Conservation (phyloP, 2,329 filamentous ascomycete species). For the Fusarium denticulatum region DNA sequence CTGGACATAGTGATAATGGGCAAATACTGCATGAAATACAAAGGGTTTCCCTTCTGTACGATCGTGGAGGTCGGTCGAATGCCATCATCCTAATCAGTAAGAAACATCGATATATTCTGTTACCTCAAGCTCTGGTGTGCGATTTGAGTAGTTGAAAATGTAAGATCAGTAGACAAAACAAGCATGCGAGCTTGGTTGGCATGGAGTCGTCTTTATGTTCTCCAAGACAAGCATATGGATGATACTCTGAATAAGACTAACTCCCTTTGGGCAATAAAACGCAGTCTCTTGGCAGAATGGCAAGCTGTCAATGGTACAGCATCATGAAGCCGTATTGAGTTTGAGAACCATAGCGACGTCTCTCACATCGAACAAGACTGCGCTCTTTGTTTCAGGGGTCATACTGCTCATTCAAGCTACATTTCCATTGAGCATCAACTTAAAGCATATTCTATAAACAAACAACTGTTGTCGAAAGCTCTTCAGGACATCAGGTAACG, state of each 20-base stretch:
- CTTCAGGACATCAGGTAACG: not conserved
- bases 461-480: not conserved
- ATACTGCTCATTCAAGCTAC: no score
- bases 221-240: not conserved
- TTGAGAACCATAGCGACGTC: not conserved
- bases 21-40: no score
- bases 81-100: not conserved
- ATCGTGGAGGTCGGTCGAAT: no score
- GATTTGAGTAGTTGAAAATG: not conserved
- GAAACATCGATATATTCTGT: no score
- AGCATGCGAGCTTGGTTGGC: not conserved
- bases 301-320: not conserved
- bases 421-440: no score
- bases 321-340: not conserved
- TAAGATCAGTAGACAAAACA: not conserved
- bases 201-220: not conserved
- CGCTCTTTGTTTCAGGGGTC: not conserved
- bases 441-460: not conserved
- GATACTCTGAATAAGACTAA: not conserved
- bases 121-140: not conserved
- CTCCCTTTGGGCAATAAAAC: not conserved
- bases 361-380: not conserved
- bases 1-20: not conserved
- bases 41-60: fast-evolving
- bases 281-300: not conserved